Percentiles rank a stretch among this genome's conserved stretches.
Evolutionary conservation across 306 rosid species (phyloP).

Genomic region (Inga laurina): DNA sequence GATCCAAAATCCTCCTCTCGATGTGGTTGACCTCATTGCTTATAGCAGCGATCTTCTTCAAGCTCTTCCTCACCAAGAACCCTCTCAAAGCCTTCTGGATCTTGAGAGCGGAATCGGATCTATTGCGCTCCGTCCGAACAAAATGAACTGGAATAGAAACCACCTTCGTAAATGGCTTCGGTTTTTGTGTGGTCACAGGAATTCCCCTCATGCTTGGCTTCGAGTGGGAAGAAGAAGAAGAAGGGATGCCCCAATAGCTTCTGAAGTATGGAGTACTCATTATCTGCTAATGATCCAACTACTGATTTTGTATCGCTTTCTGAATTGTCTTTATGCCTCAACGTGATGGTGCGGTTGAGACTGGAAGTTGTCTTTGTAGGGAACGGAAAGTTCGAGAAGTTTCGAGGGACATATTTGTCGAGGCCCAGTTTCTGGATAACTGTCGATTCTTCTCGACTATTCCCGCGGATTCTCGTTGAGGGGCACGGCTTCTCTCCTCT

Average conservation of each 20-base stretch:
- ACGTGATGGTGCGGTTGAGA: neutral
- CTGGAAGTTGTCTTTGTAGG: neutral
- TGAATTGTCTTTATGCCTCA: neutral
- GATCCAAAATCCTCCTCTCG: slow-evolving; percentile 30
- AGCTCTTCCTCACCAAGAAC: slow-evolving; percentile 54
- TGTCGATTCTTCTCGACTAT: slow-evolving; percentile 30
- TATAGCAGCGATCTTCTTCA: slow-evolving; percentile 55
- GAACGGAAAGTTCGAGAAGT: slow-evolving; percentile 47
- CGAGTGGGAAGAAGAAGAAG: neutral
- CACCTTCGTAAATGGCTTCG: slow-evolving; percentile 44
- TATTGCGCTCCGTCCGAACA: slow-evolving; percentile 35
- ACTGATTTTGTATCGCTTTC: too few species aligned
- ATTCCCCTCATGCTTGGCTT: neutral
- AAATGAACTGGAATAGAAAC: slow-evolving; percentile 63
- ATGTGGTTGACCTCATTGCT: slow-evolving; percentile 51
- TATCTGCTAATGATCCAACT: neutral
- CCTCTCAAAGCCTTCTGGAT: slow-evolving; percentile 71
- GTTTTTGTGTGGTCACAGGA: neutral
- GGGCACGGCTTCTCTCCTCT: too few species aligned
- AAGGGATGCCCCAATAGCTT: slow-evolving; percentile 26
- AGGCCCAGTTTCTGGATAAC: slow-evolving; percentile 15
- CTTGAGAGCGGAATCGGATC: slow-evolving; percentile 42
- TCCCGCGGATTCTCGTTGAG: neutral
- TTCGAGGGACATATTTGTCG: neutral
- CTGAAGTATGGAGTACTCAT: slow-evolving; percentile 41